These are phyloP conservation scores for Arthrobotrys megalospora DNA, from an alignment of 2,329 filamentous ascomycete genomes.

Conservation along the genomic window DNA sequence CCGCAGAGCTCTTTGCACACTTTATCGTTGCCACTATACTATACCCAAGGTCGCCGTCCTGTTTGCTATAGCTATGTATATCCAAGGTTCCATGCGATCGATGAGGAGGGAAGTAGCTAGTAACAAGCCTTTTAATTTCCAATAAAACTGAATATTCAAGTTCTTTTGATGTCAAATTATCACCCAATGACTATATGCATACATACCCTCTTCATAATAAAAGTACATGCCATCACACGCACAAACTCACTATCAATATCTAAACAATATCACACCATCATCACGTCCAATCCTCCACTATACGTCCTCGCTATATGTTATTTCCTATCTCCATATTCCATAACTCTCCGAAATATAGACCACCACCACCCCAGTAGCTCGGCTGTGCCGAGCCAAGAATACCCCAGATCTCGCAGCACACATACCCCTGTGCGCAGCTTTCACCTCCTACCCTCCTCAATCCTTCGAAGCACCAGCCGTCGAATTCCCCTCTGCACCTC, in stretches of 20 bases:
- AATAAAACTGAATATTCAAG: not conserved
- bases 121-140: conserved; percentile 12
- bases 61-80: conserved; percentile 4
- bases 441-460: conserved; percentile 50
- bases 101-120: not conserved
- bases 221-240: conserved; percentile 38
- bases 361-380: not conserved
- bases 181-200: conserved; percentile 4
- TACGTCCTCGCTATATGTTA: conserved; percentile 11
- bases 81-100: not conserved
- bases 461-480: conserved; percentile 29
- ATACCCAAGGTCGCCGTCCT: not conserved
- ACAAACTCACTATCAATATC: conserved; percentile 7
- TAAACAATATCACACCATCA: conserved; percentile 27
- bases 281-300: conserved; percentile 20
- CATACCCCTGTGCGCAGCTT: conserved; percentile 19
- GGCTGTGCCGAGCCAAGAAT: conserved; percentile 13
- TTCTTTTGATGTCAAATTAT: conserved; percentile 6
- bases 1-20: conserved; percentile 43
- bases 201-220: conserved; percentile 22
- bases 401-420: conserved; percentile 22
- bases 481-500: conserved; percentile 24
- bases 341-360: conserved; percentile 28
- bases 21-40: conserved; percentile 9
- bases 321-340: conserved; percentile 36